Percentiles rank a stretch among this genome's conserved stretches.
phyloP scores from a whole-genome alignment of 2,329 filamentous ascomycete species.

The Trichoderma lentiforme region DNA sequence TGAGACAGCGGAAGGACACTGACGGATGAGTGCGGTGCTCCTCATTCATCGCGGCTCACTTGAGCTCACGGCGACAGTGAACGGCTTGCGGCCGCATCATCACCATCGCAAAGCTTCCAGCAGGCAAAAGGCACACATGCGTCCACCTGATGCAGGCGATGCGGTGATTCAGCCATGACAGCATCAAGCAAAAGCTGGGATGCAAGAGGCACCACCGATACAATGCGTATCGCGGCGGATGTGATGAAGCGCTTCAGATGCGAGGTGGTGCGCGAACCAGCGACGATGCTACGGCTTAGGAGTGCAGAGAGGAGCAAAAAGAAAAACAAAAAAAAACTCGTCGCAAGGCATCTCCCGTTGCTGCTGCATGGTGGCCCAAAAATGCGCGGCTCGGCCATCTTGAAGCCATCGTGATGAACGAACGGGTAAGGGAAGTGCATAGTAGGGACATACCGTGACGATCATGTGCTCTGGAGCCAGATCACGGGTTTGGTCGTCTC shows the following conservation, averaged over 20 bases:
- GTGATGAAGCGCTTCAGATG: not conserved
- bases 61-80: slow-evolving; percentile 4
- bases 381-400: slow-evolving; percentile 18
- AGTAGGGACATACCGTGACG: slow-evolving; percentile 38
- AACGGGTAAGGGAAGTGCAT: slow-evolving; percentile 19
- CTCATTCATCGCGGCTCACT: slow-evolving; percentile 17
- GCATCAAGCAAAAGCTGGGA: not conserved
- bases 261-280: not conserved
- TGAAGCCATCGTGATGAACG: slow-evolving; percentile 20
- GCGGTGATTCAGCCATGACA: slow-evolving; percentile 26
- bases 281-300: not conserved
- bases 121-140: not conserved
- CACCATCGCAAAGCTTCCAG: slow-evolving; percentile 21
- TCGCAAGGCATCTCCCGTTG: not conserved
- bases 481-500: slow-evolving; percentile 45
- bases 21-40: not conserved
- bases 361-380: slow-evolving; percentile 12
- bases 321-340: not conserved
- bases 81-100: slow-evolving; percentile 7
- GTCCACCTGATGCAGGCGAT: not conserved
- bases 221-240: not conserved
- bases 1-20: not conserved
- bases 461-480: slow-evolving; percentile 44
- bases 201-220: not conserved
- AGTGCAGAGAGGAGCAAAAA: not conserved